A percentile compares a stretch with the other conserved stretches of the same genome.
Conservation (phyloP, 495 filamentous ascomycete species). For the Neurospora sp. region DNA sequence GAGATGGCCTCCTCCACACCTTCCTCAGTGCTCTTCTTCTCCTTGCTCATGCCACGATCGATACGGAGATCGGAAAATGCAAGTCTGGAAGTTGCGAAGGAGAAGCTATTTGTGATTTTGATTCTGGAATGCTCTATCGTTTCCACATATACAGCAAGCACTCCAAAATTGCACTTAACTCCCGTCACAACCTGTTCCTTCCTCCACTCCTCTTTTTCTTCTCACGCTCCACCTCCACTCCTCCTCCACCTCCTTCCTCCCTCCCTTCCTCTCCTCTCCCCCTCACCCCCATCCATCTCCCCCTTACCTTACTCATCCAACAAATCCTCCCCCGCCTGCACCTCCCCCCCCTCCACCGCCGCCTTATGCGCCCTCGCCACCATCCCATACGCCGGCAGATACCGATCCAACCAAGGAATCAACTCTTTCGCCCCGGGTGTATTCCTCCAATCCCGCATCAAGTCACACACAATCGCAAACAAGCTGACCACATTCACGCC, state of each 20-base stretch:
- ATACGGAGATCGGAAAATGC: not conserved
- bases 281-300: too few species aligned
- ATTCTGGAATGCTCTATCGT: not conserved
- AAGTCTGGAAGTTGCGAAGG: not conserved
- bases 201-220: not conserved
- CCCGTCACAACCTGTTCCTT: not conserved
- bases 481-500: slow-evolving; percentile 57
- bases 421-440: slow-evolving; percentile 55
- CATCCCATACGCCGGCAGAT: slow-evolving; percentile 34
- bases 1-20: not conserved
- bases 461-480: slow-evolving; percentile 58
- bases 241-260: not conserved
- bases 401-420: slow-evolving; percentile 55
- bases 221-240: not conserved
- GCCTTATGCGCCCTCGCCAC: slow-evolving; percentile 35
- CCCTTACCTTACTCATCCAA: slow-evolving; percentile 10
- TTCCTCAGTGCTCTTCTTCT: not conserved
- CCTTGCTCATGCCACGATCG: not conserved
- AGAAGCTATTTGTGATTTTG: not conserved
- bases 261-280: not conserved
- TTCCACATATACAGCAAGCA: not conserved
- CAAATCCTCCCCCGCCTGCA: slow-evolving; percentile 36
- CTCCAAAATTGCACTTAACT: not conserved
- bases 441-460: slow-evolving; percentile 72
- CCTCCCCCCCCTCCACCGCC: slow-evolving; percentile 31